Conservation (phyloP, 352 stramenopile genomes). For the Phytophthora pini region DNA sequence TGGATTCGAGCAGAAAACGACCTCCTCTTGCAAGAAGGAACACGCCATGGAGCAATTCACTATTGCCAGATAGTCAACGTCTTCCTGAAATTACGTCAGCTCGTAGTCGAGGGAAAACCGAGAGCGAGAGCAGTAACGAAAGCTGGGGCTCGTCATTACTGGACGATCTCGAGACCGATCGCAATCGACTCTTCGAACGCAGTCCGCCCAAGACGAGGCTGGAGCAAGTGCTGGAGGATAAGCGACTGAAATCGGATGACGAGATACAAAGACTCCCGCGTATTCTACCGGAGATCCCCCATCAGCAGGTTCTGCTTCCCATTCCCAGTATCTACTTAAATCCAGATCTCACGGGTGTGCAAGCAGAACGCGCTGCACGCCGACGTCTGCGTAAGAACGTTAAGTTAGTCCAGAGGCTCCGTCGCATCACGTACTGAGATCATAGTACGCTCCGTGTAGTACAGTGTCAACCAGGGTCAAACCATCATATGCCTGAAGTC, state of each 20-base stretch:
- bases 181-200: constrained; percentile 20
- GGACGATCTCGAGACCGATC: constrained; percentile 15
- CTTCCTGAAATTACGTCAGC: constrained; percentile 21
- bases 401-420: constrained; percentile 51
- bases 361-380: constrained; percentile 45
- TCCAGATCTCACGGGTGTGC: constrained; percentile 47
- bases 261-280: constrained; percentile 24
- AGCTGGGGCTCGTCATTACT: constrained; percentile 3
- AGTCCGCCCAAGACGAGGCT: constrained; percentile 25
- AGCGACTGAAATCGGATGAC: constrained; percentile 14
- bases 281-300: constrained; percentile 31
- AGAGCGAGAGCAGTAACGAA: constrained; percentile 22
- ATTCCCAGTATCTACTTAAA: constrained; percentile 72
- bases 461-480: constrained; percentile 3
- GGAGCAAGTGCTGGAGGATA: constrained; percentile 27
- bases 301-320: constrained; percentile 49
- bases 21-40: constrained; percentile 23
- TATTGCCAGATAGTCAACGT: constrained; percentile 3
- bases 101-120: constrained; percentile 6
- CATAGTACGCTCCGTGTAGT: background rate
- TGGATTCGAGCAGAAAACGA: constrained; percentile 13
- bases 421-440: constrained; percentile 50
- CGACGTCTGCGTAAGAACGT: constrained; percentile 50
- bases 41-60: background rate
- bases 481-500: background rate